A percentile compares a stretch with the other conserved stretches of the same genome.
phyloP scores from a whole-genome alignment of 31 red algal genomes.

The Porphyra umbilicalis region DNA sequence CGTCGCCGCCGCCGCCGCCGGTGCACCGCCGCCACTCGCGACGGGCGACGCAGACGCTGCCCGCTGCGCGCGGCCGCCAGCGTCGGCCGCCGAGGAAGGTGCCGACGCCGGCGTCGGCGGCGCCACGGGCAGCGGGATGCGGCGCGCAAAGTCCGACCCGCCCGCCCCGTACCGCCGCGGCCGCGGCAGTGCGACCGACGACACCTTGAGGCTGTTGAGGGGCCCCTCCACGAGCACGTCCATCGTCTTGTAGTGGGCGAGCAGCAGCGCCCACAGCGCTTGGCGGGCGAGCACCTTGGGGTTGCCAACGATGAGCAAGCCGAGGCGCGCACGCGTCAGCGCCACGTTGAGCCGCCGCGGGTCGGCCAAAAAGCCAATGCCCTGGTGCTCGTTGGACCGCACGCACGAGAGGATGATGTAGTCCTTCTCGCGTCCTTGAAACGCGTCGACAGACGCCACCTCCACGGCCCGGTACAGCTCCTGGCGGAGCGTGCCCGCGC shows the following conservation, averaged over 20 bases:
- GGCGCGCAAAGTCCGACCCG: background rate
- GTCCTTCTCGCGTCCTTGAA: constrained; percentile 86
- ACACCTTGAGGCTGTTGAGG: constrained; percentile 62
- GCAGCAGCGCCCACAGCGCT: constrained; percentile 63
- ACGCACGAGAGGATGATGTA: constrained; percentile 85
- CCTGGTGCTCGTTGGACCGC: constrained; percentile 89
- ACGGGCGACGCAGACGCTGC: background rate
- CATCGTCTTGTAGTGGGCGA: constrained; percentile 62
- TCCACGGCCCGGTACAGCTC: constrained; percentile 83
- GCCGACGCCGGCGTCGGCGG: background rate
- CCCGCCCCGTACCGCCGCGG: constrained; percentile 26
- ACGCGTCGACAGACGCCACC: constrained; percentile 91
- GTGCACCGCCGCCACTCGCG: too few species aligned
- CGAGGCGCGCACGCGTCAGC: constrained; percentile 69
- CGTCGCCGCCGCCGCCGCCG: background rate
- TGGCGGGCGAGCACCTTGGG: constrained; percentile 80
- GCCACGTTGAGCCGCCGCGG: constrained; percentile 79
- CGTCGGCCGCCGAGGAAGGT: background rate
- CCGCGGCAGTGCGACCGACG: constrained; percentile 54
- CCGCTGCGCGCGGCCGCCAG: background rate
- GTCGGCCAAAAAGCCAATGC: constrained; percentile 84
- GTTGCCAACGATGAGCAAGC: constrained; percentile 76
- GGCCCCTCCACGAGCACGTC: constrained; percentile 76
- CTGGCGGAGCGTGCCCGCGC: constrained; percentile 66
- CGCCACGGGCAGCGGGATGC: background rate